These are phyloP conservation scores for Mitragyna speciosa DNA, from an alignment of 257 asterid species.

Conservation along the genomic window DNA sequence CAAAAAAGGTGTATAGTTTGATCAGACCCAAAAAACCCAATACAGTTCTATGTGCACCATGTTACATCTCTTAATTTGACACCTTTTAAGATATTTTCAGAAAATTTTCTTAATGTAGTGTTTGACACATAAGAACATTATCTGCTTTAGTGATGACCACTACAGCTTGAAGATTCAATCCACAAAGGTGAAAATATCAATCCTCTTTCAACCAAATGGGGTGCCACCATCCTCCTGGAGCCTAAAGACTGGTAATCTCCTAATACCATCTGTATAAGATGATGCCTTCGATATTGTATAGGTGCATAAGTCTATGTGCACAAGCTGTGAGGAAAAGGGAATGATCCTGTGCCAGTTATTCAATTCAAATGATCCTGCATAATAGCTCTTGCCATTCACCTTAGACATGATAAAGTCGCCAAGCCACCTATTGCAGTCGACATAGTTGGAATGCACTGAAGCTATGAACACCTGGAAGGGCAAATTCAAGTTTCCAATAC, in stretches of 20 bases:
- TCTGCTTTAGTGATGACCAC: background rate
- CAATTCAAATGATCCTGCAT: background rate
- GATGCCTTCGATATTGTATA: background rate
- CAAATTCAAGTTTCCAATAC: conserved; percentile 25
- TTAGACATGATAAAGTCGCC: conserved; percentile 93
- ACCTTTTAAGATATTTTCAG: background rate
- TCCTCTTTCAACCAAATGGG: no score
- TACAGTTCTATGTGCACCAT: background rate
- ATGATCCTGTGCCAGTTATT: background rate
- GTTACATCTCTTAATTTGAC: background rate
- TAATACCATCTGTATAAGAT: background rate
- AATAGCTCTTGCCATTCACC: conserved; percentile 40
- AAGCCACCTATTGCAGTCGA: conserved; percentile 95
- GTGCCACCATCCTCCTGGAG: no score
- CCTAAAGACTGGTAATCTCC: background rate
- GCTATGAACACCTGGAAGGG: conserved; percentile 74
- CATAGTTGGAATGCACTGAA: conserved; percentile 88
- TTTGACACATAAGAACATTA: background rate
- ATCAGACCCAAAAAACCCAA: background rate
- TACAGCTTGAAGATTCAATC: background rate
- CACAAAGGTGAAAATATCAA: background rate
- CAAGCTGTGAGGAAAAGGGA: background rate
- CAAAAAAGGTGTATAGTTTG: background rate
- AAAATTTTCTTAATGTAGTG: background rate
- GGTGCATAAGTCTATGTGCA: background rate